Evolutionary conservation across 2,329 filamentous ascomycete genomes (phyloP), one percentile per base, ranked within the genome.

Genomic region (Xylaria arbuscula): DNA sequence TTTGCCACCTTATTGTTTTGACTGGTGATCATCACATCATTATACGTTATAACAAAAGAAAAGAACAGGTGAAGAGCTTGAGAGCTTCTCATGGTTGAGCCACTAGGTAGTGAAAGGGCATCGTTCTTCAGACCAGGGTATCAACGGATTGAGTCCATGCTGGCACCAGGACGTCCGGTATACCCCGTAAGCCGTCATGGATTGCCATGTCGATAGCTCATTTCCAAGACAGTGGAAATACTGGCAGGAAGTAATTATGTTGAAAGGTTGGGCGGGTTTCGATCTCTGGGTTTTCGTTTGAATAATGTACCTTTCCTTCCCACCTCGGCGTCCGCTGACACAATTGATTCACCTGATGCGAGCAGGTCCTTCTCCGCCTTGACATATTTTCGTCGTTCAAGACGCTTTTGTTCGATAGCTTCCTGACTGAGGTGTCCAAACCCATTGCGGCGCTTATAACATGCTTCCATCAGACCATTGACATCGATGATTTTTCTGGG

Each of bases 381-480:
- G 57, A 83, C 78, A 38, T 77, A 78, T 47, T 86, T 84, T 57
- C 90, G 87, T 58, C 92, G 86, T 76, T 94, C 90, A 55, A 88
- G 85, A 56, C 95, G 85, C 69, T 92, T 87, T 73, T 90, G 87
- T 73, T 98, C 94, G 67, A 98, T 92, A 4, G 89, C 88, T 17
- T 91, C 90, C 78, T 97, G 93, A 75, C 90, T 94, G 19, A 98
- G 83, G 75, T 94, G 91, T 7, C 90, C 91, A 73, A 95, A 94
- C 5, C 92, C 92, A 76, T 94, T 92, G 56, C 91, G 88, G 50
- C 93, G 89, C 72, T 90, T 89, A 78, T 96, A 94, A 72, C 92
- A 97, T 9, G 92, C 87, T 72, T 97, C 93, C 83, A 97, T 88
- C 15, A 98, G 83, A 2, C 83, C 83, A 74, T 97, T 97, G 63